These are phyloP conservation scores for Fraxinus velutina DNA, from an alignment of 305 asterid genomes.

Conservation along the genomic window DNA sequence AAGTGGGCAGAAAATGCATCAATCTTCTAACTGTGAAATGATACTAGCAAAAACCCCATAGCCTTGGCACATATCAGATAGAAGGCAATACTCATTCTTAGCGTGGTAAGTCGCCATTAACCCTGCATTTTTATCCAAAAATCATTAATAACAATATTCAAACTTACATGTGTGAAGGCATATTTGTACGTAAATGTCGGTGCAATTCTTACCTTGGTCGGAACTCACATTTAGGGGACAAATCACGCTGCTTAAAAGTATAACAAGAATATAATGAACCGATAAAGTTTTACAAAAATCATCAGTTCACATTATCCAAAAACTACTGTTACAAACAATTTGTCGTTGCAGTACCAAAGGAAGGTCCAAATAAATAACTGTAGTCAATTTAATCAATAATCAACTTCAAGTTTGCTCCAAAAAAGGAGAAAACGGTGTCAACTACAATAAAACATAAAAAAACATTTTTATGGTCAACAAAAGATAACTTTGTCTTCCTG, in stretches of 20 bases:
- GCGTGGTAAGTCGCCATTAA: slow-evolving; percentile 97
- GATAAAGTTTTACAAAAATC: not conserved
- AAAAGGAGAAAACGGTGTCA: not conserved
- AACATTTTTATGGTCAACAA: not conserved
- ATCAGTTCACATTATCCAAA: not conserved
- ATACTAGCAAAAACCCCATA: slow-evolving; percentile 69
- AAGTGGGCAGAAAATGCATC: not conserved
- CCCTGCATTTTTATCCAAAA: slow-evolving; percentile 47
- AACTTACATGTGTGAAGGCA: not conserved
- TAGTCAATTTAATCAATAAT: not conserved
- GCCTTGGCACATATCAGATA: slow-evolving; percentile 91
- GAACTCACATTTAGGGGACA: not conserved
- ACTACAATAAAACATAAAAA: not conserved
- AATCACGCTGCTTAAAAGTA: not conserved
- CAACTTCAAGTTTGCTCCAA: not conserved
- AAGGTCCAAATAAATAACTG: not conserved
- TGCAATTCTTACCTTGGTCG: not conserved
- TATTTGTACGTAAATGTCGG: not conserved
- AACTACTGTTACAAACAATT: not conserved
- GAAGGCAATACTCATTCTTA: slow-evolving; percentile 88
- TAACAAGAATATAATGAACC: not conserved
- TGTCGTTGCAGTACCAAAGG: not conserved
- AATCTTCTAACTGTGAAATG: slow-evolving; percentile 74
- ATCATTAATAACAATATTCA: not conserved
- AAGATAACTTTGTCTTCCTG: not conserved